Evolutionary conservation across 1,284 basidiomycete species (phyloP), one percentile per base, ranked within the genome.

Genomic region (Schizopora paradoxa): DNA sequence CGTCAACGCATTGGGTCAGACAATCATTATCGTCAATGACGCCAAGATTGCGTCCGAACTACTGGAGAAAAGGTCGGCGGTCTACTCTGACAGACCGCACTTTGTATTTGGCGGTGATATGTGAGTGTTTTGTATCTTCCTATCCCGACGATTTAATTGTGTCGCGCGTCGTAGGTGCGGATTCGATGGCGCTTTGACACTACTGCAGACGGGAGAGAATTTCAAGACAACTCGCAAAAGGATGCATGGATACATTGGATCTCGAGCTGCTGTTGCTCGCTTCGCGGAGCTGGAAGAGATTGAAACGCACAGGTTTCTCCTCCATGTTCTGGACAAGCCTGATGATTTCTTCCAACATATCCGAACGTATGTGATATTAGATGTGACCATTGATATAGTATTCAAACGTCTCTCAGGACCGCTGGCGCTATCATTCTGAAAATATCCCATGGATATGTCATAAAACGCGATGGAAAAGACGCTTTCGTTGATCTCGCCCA

Each of bases 401-500:
- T 6, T 6, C 3, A 35, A 22, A 10, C 10, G 18, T 13, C 33
- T n/a, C n/a, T n/a, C n/a, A n/a, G n/a, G n/a, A n/a, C n/a, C n/a
- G n/a, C 33, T 19, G 33, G 33, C 14, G 58, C 58, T 4, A 57
- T 63, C 28, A 58, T 62, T 21, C 54, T 64, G 36, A 47, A 51
- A 14, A 50, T 66, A 14, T 55, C 60, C 1, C 61, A 67, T 38
- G 66, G 66, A 6, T 53, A 66, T 22, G 50, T 57, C 16, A 54
- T 57, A 1, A 32, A 56, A 19, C 21, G 19, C 25, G 56, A 58
- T 8, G 51, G 50, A 0, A 55, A 63, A 16, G 56, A 59, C 39
- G 51, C 48, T 5, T 51, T 59, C 33, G 46, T 60, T 13, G 28
- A 43, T 7, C 43, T 55, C n/a, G 52, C 55, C 2, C 51, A 58